Evolutionary conservation across 2,329 filamentous ascomycete species (phyloP), one percentile per base, ranked within the genome.

Genomic region (Penicillium sp.): DNA sequence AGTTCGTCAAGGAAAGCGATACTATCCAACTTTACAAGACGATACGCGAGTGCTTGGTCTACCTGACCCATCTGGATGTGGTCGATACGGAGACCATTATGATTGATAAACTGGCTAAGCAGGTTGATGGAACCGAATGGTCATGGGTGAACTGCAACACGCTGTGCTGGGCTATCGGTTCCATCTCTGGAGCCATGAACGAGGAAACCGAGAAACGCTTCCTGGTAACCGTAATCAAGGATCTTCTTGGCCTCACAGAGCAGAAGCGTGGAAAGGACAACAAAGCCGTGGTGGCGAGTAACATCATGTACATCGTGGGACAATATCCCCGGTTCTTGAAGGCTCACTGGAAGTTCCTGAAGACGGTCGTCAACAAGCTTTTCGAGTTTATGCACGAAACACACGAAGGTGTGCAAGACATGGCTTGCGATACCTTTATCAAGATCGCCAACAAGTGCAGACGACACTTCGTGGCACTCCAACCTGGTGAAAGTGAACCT

Each of bases 311-410:
- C 75, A 99, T 99, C 78, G 94, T 99, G 60, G 94, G 94, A 58
- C 94, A 99, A 73, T 99, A 99, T 72, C 94, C 94, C 38, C 90
- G 94, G 21, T 99, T 99, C 79, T 80, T 99, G 68, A 99, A 99
- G 80, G 94, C 94, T 1, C 94, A 99, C 76, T 99, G 94, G 94
- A 99, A 99, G 75, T 99, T 99, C 79, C 81, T 99, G 55, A 99
- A 99, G 86, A 99, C 94, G 2, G 94, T 99, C 19, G 94, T 99
- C 70, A 99, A 99, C 79, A 99, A 99, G 81, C 84, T 99, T 5
- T 99, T 99, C 70, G 94, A 99, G 79, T 99, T 99, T 73, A 99
- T 99, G 94, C 94, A 99, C 75, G 94, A 99, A 77, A 97, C 94
- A 1, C 94, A 99, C 70, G 94, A 99, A 80, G 94, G 91, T 80